Evolutionary conservation across 2,329 filamentous ascomycete genomes (phyloP), one percentile per base, ranked within the genome.

Genomic region (Claviceps cyperi): DNA sequence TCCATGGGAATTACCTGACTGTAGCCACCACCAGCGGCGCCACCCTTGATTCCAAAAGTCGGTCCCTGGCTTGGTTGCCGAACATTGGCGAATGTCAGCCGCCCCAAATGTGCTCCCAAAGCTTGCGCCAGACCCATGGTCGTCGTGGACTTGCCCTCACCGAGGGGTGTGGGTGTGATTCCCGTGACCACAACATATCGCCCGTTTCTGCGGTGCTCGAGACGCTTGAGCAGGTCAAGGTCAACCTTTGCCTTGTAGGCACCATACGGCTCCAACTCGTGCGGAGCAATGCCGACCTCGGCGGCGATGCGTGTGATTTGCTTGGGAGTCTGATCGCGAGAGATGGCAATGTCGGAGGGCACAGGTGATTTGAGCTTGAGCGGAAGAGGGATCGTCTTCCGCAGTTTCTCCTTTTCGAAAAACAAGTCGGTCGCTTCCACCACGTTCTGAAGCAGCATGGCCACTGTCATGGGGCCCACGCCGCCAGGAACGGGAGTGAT

Each of bases 1-100:
- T 98, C 92, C 92, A 98, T 98, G 52, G 92, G 92, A 60, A 98
- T 97, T 62, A 98, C 92, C 67, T 98, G 92, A 66, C 88, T 95
- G 78, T 97, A 98, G 39, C 92, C 92, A 66, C 92, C 92, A 61
- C 92, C 92, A 51, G 92, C 92, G 52, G 92, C 92, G 61, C 92
- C 92, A 55, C 92, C 92, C 76, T 98, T 98, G 76, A 98, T 97
- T 61, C 92, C 92, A 65, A 98, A 98, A 0, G 92, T 98, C 50
- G 92, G 92, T 4, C 92, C 92, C 71, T 97, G 92, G 60, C 88
- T 95, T 47, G 92, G 92, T 66, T 98, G 92, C 53, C 92, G 82
- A 47, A 98, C 92, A 64, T 98, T 97, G 68, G 92, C 92, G 66
- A 98, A 97, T 3, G 85, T 86, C 57, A 97, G 76, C 52, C 86